Evolutionary conservation across 495 filamentous ascomycete genomes (phyloP), one percentile per base, ranked within the genome.

Genomic region (Hyaloscypha variabilis): DNA sequence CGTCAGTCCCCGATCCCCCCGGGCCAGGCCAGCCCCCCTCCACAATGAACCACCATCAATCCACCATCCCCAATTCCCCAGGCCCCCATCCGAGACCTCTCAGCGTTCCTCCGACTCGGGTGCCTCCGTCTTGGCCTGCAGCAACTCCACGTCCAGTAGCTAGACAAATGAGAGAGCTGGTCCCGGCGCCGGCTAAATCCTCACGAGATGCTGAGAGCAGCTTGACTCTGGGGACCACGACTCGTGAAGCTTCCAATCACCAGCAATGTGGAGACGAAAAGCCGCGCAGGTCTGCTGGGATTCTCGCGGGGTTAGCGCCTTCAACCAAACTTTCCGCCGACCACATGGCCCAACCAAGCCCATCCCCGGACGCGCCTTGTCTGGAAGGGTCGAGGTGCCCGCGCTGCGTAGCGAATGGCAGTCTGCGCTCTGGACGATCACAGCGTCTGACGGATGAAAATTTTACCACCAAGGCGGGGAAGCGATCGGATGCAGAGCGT

Each of bases 381-480:
- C 39, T 46, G 17, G 39, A 17, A 3, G 14, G 6, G 39, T 46
- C 39, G 2, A 46, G 39, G 17, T 3, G 2, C 17, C 39, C 39
- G 39, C 39, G 17, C 39, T 46, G 39, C 14, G 39, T 46, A 46
- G 39, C 39, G 39, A 54, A 54, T 54, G 8, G n/a, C 8, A 54
- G 8, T 17, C 39, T 4, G 0, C 8, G 39, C 17, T 46, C 11
- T 17, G 19, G 39, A 46, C 39, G 39, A 46, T 46, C 39, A 1
- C 39, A 46, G 11, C 14, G 11, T 24, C 29, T 14, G 2, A n/a
- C 57, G 30, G 57, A 46, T 59, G 57, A 59, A 59, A 59, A 59
- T 46, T 59, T 30, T 59, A 26, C 64, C 58, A 55, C 21, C 14
- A 10, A n/a, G 36, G 64, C 60, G 58, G 64, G 51, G 64, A 55